These are phyloP conservation scores for Colletotrichum tropicicola DNA, from an alignment of 2,329 filamentous ascomycete species.

Conservation along the genomic window DNA sequence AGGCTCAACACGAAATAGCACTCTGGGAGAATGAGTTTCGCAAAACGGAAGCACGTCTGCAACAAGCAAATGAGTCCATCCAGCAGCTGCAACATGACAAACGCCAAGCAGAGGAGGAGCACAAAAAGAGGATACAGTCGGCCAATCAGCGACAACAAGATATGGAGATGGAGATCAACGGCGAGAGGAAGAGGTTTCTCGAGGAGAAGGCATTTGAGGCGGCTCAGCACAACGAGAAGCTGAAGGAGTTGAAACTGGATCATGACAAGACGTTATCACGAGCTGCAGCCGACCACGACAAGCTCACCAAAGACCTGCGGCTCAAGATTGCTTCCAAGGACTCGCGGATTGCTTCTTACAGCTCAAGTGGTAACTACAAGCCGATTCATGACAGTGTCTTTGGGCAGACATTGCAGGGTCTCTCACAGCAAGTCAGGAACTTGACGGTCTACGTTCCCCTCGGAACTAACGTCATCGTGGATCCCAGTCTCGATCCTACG, in stretches of 20 bases:
- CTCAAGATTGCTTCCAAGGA: background rate
- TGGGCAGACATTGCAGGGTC: background rate
- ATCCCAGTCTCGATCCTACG: background rate
- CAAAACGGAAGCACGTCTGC: too few species aligned
- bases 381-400: background rate
- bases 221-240: background rate
- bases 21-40: too few species aligned
- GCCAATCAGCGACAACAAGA: too few species aligned
- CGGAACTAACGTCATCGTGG: background rate
- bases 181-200: background rate
- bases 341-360: background rate
- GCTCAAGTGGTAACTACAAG: background rate
- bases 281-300: background rate
- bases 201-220: background rate
- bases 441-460: background rate
- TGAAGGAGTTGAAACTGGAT: background rate
- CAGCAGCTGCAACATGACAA: too few species aligned
- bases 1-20: too few species aligned
- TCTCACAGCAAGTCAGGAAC: slow-evolving; percentile 9
- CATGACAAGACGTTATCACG: background rate
- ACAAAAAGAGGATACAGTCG: too few species aligned
- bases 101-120: too few species aligned
- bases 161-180: too few species aligned
- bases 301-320: background rate
- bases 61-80: too few species aligned